phyloP scores from a whole-genome alignment of 139 green algal genomes.

The Desmodesmus armatus region DNA sequence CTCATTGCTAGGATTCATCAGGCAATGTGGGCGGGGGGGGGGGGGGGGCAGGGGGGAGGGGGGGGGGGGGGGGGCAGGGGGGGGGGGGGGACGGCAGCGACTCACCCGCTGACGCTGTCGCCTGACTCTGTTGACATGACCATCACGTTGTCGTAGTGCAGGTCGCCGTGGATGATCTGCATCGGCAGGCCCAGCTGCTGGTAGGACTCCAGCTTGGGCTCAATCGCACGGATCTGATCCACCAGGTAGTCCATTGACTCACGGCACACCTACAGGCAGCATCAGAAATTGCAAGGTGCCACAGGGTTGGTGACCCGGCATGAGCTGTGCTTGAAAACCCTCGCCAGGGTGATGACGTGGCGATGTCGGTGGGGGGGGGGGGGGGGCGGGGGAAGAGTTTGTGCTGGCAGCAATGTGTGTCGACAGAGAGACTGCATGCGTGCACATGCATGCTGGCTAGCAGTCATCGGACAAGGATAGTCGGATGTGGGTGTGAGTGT shows the following conservation, averaged over 20 bases:
- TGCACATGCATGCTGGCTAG: no score
- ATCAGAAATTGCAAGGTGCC: neutral
- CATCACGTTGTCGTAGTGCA: constrained; percentile 70
- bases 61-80: no score
- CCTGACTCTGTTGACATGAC: no score
- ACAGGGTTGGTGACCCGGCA: neutral
- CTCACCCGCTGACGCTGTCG: constrained; percentile 38
- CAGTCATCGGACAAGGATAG: no score
- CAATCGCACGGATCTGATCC: constrained; percentile 48
- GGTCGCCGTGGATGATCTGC: constrained; percentile 68
- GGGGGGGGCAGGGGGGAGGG: no score
- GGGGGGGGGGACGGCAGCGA: constrained; percentile 47
- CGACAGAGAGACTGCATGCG: no score
- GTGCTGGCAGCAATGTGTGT: no score
- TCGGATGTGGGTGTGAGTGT: no score
- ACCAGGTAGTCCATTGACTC: constrained; percentile 65
- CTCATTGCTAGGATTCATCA: constrained; percentile 62
- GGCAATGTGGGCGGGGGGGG: no score
- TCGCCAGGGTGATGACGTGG: no score
- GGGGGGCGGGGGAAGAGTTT: neutral
- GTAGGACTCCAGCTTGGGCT: constrained; percentile 49
- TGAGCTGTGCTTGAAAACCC: no score
- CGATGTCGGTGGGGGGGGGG: no score
- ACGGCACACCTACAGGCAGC: constrained; percentile 53
- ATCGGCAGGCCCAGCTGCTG: constrained; percentile 54